phyloP scores from a whole-genome alignment of 306 rosid species.

The Hippophae rhamnoides region DNA sequence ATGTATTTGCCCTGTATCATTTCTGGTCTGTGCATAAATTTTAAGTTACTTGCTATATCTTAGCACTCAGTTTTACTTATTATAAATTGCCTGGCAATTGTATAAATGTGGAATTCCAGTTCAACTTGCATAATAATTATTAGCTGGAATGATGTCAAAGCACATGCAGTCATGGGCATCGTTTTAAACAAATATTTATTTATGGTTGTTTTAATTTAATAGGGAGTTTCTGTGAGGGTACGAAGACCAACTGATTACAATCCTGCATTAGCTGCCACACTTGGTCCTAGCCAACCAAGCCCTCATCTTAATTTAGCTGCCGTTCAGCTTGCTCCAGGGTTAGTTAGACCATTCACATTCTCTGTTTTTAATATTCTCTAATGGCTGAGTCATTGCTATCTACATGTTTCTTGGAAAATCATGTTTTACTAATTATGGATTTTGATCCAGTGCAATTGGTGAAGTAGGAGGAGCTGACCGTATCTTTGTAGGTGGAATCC shows the following conservation, averaged over 20 bases:
- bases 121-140: no score
- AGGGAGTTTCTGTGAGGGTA: constrained; percentile 83
- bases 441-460: constrained; percentile 38
- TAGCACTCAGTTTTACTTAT: no score
- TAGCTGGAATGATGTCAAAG: not conserved
- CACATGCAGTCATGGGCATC: not conserved
- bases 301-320: constrained; percentile 67
- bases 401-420: constrained; percentile 9
- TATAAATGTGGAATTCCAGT: no score
- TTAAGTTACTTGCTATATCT: no score
- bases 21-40: no score
- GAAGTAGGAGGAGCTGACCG: constrained; percentile 80
- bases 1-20: no score
- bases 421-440: constrained; percentile 20
- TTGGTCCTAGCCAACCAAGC: constrained; percentile 80
- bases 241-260: constrained; percentile 82
- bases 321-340: constrained; percentile 63
- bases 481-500: constrained; percentile 77
- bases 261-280: constrained; percentile 65
- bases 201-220: constrained; percentile 20
- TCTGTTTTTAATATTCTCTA: not conserved
- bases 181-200: not conserved
- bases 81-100: no score
- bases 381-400: no score
- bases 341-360: constrained; percentile 8